phyloP scores from a whole-genome alignment of 2,329 filamentous ascomycete species.

The Penicillium sp. region DNA sequence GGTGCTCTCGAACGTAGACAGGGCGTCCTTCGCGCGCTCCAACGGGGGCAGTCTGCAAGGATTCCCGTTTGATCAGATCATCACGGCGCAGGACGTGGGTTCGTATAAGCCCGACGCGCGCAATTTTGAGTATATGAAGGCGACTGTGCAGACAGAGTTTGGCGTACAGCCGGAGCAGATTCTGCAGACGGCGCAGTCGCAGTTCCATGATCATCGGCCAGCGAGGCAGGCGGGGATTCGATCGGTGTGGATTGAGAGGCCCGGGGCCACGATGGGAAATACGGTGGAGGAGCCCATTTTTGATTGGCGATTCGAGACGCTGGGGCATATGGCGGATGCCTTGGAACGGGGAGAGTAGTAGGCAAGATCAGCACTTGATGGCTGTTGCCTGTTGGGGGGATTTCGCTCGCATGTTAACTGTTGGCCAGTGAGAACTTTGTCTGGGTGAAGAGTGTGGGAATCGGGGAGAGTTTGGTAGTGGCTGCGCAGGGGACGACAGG shows the following conservation, averaged over 20 bases:
- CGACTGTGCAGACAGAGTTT: slow-evolving; percentile 55
- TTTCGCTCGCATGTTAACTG: not conserved
- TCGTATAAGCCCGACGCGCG: slow-evolving; percentile 67
- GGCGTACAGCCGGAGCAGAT: slow-evolving; percentile 60
- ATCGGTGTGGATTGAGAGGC: slow-evolving; percentile 64
- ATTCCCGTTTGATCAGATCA: slow-evolving; percentile 62
- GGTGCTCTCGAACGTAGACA: slow-evolving; percentile 61
- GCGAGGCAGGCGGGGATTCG: slow-evolving; percentile 62
- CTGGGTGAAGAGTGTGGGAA: not conserved
- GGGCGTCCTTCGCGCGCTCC: slow-evolving; percentile 52
- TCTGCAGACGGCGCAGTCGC: slow-evolving; percentile 68
- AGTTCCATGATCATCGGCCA: slow-evolving; percentile 68
- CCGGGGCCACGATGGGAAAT: slow-evolving; percentile 46
- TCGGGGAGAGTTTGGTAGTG: no score
- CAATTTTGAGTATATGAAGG: slow-evolving; percentile 69
- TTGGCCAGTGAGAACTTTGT: not conserved
- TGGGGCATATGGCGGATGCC: slow-evolving; percentile 63
- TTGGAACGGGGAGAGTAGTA: slow-evolving; percentile 7
- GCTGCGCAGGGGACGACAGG: not conserved
- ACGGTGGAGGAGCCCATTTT: slow-evolving; percentile 41
- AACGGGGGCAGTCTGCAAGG: slow-evolving; percentile 53
- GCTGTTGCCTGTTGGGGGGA: slow-evolving; percentile 3
- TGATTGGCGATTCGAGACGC: slow-evolving; percentile 61
- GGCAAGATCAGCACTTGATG: not conserved
- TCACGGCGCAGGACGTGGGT: slow-evolving; percentile 72